Base-by-base conservation (phyloP, 371 early-diverging fungal genomes). In the Mortierella sp. region DNA sequence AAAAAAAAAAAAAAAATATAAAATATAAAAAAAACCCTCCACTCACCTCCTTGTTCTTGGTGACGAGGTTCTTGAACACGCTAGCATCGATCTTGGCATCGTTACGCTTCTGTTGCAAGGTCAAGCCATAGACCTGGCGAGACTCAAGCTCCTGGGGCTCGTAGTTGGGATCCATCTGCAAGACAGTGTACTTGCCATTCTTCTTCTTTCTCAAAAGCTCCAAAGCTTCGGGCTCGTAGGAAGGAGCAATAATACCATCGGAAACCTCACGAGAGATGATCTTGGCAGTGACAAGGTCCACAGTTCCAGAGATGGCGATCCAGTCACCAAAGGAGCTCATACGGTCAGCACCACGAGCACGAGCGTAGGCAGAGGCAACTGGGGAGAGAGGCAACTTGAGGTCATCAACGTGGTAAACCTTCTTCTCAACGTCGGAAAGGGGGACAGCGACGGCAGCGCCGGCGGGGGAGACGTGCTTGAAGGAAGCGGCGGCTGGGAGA, bases 281-380 rank as follows among this genome's bases (percentile, higher is more conserved):
- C 84, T 90, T 90, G 70, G 99, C 99, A n/a, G 99, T 98, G 35
- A 91, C 92, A 72, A 93, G 89, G 86, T 98, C 99, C 71, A 94
- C 94, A 43, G 84, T 89, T 80, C 94, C 95, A 62, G 95, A 94
- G 30, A 98, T 88, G 62, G 97, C 98, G 77, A 97, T 95, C 92
- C 96, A 98, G 88, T 98, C 99, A 80, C 98, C 99, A 69, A 98
- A 98, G 39, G 96, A 96, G 66, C 96, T 96, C 99, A 98, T 98
- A 84, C 99, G 95, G 85, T 98, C 99, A 60, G 97, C 97, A 16
- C 96, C 95, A 74, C 96, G 92, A 47, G 96, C 96, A 79, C 96
- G 93, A 59, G 96, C 95, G 84, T 96, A 96, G 28, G 96, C 96
- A 47, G 86, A 77, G 59, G 96, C 96, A 64, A 95, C 87, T 54